Evolutionary conservation across 345 rosid genomes (phyloP).

Genomic region (Sisymbrium altissimum): DNA sequence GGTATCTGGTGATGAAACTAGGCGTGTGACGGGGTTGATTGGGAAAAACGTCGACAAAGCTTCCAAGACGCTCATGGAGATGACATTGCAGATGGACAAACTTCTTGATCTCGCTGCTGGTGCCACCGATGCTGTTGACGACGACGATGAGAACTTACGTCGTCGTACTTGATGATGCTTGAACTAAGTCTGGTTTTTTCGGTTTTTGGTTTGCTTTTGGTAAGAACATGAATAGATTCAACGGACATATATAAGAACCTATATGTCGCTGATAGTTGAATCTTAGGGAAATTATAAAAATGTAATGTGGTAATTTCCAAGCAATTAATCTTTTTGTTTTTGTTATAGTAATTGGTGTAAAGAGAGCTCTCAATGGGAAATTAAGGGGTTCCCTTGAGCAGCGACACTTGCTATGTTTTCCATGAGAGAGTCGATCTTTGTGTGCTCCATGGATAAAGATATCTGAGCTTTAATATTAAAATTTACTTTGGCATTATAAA

Average conservation of each 20-base stretch:
- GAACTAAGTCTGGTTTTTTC: neutral
- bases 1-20: slow-evolving; percentile 14
- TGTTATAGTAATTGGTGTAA: neutral
- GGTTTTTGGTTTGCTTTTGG: slow-evolving; percentile 16
- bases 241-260: neutral
- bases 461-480: neutral
- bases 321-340: neutral
- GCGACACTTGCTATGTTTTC: neutral
- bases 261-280: neutral
- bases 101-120: slow-evolving; percentile 32
- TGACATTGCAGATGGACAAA: slow-evolving; percentile 26
- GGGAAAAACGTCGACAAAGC: slow-evolving; percentile 15
- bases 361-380: neutral
- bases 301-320: neutral
- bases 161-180: slow-evolving; percentile 27
- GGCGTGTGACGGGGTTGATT: neutral
- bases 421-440: neutral
- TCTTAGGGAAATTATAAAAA: slow-evolving; percentile 1
- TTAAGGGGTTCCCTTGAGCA: neutral
- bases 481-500: neutral
- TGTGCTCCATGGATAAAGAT: neutral
- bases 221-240: neutral
- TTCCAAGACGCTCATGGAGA: slow-evolving; percentile 17
- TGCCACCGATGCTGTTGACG: slow-evolving; percentile 24
- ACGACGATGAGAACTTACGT: slow-evolving; percentile 13